Evolutionary conservation across 2,329 filamentous ascomycete genomes (phyloP), one percentile per base, ranked within the genome.

Genomic region (Penicillium psychrosexuale): DNA sequence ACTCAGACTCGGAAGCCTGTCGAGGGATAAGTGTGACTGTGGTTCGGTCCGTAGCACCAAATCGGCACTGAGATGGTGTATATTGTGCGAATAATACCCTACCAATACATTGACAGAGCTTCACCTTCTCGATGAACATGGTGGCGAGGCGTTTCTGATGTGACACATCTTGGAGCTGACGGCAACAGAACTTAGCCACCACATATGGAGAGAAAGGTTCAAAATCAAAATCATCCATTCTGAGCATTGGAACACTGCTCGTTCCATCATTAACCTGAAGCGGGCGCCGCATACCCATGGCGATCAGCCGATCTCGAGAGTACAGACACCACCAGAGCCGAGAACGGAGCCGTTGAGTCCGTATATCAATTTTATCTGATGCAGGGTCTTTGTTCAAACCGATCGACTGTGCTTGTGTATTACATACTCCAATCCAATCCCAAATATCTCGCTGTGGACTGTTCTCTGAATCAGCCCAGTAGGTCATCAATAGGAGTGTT

Each of bases 251-350:
- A n/a, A 96, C 90, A 66, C 95, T 90, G 68, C 90, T 94, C 67
- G 95, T 90, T 62, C 92, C 89, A 59, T 91, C 87, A 77, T 95
- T 94, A 74, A 96, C 93, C 57, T 91, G 82, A 3, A 90, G 93
- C 2, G 91, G 91, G 37, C 91, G 84, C 44, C 91, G 84, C 89
- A 96, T 92, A 46, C 91, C 91, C 36, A 96, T 81, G 1, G 91
- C 91, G 56, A 96, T 89, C 19, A 96, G 82, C 36, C 91, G 88
- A 72, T 96, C 91, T 39, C 91, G 87, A 84, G 95, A 94, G 68
- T 93, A 95, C 59, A 90, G 90, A 27, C 89, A 93, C 91, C 91
- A 96, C 91, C 91, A 96, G 58, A 96, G 90, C 37, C 91, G 82
- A 72, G 91, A 92, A 83, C 91, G 92, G 31, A 96, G 73, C 65